phyloP scores from a whole-genome alignment of 2,329 filamentous ascomycete species.

The Nigrospora oryzae region DNA sequence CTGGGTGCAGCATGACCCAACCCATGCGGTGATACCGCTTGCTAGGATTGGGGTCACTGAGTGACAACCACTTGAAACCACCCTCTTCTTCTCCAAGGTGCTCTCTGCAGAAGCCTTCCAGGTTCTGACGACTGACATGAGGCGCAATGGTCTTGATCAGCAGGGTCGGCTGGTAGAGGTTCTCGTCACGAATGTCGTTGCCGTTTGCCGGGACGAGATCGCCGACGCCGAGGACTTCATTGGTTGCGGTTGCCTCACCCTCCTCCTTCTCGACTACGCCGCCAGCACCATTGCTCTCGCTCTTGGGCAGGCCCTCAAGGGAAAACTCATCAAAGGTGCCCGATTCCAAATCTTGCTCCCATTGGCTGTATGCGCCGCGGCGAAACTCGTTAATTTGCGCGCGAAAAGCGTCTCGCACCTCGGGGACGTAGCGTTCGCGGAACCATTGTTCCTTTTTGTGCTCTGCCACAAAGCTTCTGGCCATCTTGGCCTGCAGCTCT shows the following conservation, averaged over 20 bases:
- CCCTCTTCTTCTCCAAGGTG: conserved; percentile 85
- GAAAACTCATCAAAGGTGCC: conserved; percentile 93
- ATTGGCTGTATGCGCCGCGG: conserved; percentile 70
- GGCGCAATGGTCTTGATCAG: conserved; percentile 98
- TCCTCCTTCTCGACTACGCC: conserved; percentile 90
- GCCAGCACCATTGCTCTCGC: conserved; percentile 78
- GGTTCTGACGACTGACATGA: conserved; percentile 85
- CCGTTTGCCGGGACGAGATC: conserved; percentile 79
- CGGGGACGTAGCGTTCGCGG: conserved; percentile 83
- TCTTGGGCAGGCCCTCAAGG: conserved; percentile 88
- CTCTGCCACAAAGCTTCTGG: conserved; percentile 78
- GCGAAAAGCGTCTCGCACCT: conserved; percentile 68
- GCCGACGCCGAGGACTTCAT: conserved; percentile 86
- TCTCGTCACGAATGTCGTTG: conserved; percentile 83
- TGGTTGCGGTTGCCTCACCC: conserved; percentile 83
- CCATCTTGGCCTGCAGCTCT: conserved; percentile 68
- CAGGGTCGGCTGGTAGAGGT: conserved; percentile 79
- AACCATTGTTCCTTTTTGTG: conserved; percentile 99
- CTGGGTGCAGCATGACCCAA: conserved; percentile 92
- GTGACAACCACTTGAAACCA: conserved; percentile 89
- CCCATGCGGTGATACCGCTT: conserved; percentile 97
- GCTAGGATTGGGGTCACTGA: conserved; percentile 92
- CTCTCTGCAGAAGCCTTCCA: conserved; percentile 91
- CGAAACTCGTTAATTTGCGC: conserved; percentile 73
- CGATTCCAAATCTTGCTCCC: conserved; percentile 78